These are phyloP conservation scores for Pugionium cornutum DNA, from an alignment of 345 rosid genomes.

Conservation along the genomic window DNA sequence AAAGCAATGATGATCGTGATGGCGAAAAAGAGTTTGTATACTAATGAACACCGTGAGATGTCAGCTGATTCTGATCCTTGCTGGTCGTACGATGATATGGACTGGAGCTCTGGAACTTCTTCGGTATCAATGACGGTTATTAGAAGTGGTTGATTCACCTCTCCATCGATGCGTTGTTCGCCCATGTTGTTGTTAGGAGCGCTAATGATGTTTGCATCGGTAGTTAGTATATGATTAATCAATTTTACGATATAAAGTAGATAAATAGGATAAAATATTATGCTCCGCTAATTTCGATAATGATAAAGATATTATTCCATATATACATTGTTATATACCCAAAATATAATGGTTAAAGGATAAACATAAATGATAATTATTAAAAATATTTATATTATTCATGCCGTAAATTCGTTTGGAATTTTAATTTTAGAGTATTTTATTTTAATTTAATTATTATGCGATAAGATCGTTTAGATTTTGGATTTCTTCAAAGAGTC, in stretches of 20 bases:
- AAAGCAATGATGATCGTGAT: neutral
- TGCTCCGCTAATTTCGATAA: neutral
- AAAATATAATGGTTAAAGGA: neutral
- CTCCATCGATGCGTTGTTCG: neutral
- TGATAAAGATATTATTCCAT: neutral
- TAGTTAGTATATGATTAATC: neutral
- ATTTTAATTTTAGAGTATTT: neutral
- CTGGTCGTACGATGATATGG: neutral
- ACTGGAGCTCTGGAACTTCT: neutral
- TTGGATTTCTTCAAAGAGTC: neutral
- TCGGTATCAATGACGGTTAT: neutral
- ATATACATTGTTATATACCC: neutral
- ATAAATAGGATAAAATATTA: neutral
- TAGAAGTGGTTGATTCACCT: slow-evolving; percentile 18
- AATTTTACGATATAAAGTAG: neutral
- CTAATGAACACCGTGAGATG: slow-evolving; percentile 14
- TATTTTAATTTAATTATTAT: neutral
- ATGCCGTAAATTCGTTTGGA: neutral
- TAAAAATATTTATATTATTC: too few relatives aligned
- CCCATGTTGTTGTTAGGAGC: neutral
- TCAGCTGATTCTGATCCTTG: slow-evolving; percentile 12
- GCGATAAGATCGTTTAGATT: neutral
- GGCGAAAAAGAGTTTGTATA: slow-evolving; percentile 1
- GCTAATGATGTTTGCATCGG: neutral
- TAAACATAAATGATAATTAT: too few relatives aligned